Base-by-base conservation (phyloP, 2,329 filamentous ascomycete genomes). In the Fusarium udum region DNA sequence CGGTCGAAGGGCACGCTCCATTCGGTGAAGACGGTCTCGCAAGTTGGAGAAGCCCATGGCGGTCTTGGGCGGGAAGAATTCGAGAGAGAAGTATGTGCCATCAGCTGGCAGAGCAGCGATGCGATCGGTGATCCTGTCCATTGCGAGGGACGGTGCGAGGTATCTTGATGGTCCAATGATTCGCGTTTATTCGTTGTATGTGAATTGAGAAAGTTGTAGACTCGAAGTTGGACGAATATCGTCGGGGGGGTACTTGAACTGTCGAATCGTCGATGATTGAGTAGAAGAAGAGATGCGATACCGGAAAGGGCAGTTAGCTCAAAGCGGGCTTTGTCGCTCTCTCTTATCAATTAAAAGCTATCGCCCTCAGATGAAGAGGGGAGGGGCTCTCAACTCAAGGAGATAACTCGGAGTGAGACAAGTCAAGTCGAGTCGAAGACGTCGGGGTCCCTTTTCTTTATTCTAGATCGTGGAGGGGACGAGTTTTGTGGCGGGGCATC, bases 21-120 rank as follows among this genome's bases (percentile, higher is more conserved):
- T 98, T 81, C 96, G 94, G 82, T 97, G 93, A 67, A 99, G 90
- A 80, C 96, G 95, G 74, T 93, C 93, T 80, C 95, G 93, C 62
- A 99, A 90, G 82, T 99, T 99, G 72, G 94, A 92, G 79, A 96
- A 97, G 74, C 96, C 96, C 91, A 97, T 97, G 70, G 92, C 88
- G 52, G 96, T 99, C 87, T 98, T 99, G 72, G 96, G 96, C 75
- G 96, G 96, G 85, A 99, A 99, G 90, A 99, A 99, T 85, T 99
- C 96, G 83, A 98, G 92, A 53, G 96, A 98, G 84, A 97, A 97
- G 87, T 96, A 98, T 81, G 89, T 91, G 74, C 90, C 89, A 83
- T 93, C 90, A 73, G 92, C 89, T 82, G 94, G 93, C 85, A 99
- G 85, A 70, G 94, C 93, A 84, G 93, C 93, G 80, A 98, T 95